phyloP scores from a whole-genome alignment of 176 grass and related monocot species.

The Eleusine indica region DNA sequence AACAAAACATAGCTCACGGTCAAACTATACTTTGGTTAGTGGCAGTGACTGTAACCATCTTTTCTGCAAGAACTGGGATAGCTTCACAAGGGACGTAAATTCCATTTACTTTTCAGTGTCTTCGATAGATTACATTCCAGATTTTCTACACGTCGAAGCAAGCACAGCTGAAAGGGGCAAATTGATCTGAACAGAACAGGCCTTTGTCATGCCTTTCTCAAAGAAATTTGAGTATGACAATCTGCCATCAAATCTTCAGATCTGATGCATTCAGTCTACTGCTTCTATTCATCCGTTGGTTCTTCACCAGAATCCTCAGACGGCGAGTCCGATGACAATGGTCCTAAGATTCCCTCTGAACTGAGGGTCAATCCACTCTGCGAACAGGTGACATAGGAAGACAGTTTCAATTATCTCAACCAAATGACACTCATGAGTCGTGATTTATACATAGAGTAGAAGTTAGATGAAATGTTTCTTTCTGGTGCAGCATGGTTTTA shows the following conservation, averaged over 20 bases:
- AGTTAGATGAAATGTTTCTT: background rate
- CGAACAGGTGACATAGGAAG: slow-evolving; percentile 32
- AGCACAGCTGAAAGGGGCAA: slow-evolving; percentile 1
- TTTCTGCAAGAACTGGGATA: slow-evolving; percentile 26
- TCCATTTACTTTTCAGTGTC: slow-evolving; percentile 34
- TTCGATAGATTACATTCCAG: slow-evolving; percentile 38
- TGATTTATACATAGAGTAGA: background rate
- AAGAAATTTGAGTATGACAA: slow-evolving; percentile 17
- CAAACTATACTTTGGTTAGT: slow-evolving; percentile 27
- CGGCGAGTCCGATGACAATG: slow-evolving; percentile 63
- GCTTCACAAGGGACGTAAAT: slow-evolving; percentile 40
- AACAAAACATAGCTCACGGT: slow-evolving; percentile 12
- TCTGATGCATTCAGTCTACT: background rate
- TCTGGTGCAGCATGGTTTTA: background rate
- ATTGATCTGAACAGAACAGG: slow-evolving; percentile 22
- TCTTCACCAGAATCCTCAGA: slow-evolving; percentile 43
- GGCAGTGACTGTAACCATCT: background rate
- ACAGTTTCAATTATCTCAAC: slow-evolving; percentile 13
- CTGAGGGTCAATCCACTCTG: slow-evolving; percentile 90
- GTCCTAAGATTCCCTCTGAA: slow-evolving; percentile 87
- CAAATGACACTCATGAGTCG: background rate
- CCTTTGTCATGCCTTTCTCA: slow-evolving; percentile 11
- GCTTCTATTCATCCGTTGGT: slow-evolving; percentile 35
- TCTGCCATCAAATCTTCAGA: slow-evolving; percentile 23
- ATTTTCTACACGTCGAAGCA: slow-evolving; percentile 31